Evolutionary conservation across 805 yeast species (phyloP).

Genomic region (Saccharomyces paradoxus): DNA sequence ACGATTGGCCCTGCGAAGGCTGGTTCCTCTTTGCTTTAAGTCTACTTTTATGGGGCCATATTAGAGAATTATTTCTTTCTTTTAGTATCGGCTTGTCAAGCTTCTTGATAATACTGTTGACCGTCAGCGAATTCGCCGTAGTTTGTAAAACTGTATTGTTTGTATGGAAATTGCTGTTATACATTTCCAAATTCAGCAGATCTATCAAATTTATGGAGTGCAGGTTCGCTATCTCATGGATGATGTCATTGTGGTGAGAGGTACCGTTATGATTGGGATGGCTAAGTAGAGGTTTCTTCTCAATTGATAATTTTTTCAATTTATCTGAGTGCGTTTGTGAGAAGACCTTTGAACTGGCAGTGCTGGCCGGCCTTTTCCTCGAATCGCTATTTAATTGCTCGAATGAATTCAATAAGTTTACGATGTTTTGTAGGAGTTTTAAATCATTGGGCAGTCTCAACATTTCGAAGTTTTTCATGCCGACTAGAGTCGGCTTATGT

Average conservation of each 20-base stretch:
- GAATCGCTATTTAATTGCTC: background rate
- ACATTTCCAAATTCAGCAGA: background rate
- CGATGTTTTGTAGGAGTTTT: background rate
- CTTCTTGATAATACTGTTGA: conserved; percentile 12
- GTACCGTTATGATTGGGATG: background rate
- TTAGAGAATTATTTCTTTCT: conserved; percentile 14
- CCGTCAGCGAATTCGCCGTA: background rate
- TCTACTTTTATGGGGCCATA: conserved; percentile 19
- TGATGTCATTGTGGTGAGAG: background rate
- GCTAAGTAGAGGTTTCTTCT: background rate
- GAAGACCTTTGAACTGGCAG: background rate
- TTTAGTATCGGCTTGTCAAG: conserved; percentile 17
- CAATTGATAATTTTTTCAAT: conserved; percentile 2
- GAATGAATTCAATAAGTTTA: background rate
- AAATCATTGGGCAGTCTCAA: conserved; percentile 18
- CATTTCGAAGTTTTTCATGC: conserved; percentile 13
- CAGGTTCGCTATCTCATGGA: background rate
- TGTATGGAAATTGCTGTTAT: background rate
- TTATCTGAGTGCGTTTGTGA: background rate
- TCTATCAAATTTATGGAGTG: background rate
- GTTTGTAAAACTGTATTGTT: background rate
- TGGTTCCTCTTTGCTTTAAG: conserved; percentile 6
- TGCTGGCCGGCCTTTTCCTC: background rate
- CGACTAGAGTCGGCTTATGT: conserved; percentile 13
- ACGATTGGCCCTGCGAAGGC: background rate